Conservation (phyloP, 78 protist species). For the Diacronema lutheri region DNA sequence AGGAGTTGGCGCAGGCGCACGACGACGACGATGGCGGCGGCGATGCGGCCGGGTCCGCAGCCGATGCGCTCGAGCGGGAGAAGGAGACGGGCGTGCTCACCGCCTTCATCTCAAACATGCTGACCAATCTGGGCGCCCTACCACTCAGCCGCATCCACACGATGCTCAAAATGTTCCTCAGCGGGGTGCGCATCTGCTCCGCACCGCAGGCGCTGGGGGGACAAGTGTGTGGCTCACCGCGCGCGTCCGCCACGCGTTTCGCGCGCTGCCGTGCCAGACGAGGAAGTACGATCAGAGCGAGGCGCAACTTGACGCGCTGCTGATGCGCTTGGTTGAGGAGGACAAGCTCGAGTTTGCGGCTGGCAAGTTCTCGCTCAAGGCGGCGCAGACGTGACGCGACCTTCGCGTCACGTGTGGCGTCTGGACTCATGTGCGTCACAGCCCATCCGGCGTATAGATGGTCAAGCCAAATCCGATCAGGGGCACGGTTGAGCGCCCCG, state of each 20-base stretch:
- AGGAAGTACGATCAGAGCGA: background rate
- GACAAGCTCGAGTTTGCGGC: background rate
- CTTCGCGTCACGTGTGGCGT: no score
- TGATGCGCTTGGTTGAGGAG: background rate
- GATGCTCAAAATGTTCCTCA: slow-evolving; percentile 41
- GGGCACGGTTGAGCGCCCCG: no score
- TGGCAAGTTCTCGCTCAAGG: background rate
- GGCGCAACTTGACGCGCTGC: background rate
- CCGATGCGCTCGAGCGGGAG: background rate
- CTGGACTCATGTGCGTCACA: no score
- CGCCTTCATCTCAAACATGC: slow-evolving; percentile 62
- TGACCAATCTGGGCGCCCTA: slow-evolving; percentile 49
- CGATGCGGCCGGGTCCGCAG: background rate
- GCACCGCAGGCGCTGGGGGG: background rate
- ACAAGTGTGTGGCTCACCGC: background rate
- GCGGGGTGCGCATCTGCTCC: background rate
- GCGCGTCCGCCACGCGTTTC: background rate
- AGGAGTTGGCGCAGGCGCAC: background rate
- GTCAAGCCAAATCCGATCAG: no score
- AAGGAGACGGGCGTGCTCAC: no score
- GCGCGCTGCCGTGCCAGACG: background rate
- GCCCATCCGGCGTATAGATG: no score
- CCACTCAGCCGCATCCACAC: slow-evolving; percentile 43
- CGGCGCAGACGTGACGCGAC: no score
- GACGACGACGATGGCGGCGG: slow-evolving; percentile 1